A percentile compares a stretch with the other conserved stretches of the same genome.
Conservation (phyloP, 1,139 yeast species). For the Zhuliangozyma parablackwelliae region DNA sequence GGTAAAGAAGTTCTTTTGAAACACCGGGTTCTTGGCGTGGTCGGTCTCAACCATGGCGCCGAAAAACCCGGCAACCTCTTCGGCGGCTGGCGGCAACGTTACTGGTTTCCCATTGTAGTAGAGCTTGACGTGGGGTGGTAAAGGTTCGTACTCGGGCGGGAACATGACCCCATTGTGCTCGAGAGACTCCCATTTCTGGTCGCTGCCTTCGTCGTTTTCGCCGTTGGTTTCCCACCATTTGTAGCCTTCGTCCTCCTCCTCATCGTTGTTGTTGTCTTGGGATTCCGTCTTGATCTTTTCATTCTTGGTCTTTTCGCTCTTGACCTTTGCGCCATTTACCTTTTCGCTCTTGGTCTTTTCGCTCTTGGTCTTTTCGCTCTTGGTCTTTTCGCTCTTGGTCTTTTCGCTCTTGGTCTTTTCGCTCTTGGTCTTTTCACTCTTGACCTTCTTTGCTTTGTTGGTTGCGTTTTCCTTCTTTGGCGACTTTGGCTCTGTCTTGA, state of each 20-base stretch:
- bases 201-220: constrained; percentile 50
- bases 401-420: constrained; percentile 3
- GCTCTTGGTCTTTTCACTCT: constrained; percentile 1
- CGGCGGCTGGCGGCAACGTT: constrained; percentile 72
- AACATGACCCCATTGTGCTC: constrained; percentile 89
- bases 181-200: constrained; percentile 75
- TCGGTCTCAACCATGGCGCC: constrained; percentile 88
- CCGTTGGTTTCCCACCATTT: constrained; percentile 87
- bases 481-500: constrained; percentile 3
- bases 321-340: neutral
- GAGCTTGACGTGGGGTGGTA: constrained; percentile 76
- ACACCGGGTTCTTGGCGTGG: constrained; percentile 82
- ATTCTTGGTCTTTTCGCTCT: neutral
- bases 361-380: constrained; percentile 1
- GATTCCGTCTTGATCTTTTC: neutral
- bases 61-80: constrained; percentile 93
- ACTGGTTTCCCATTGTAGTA: constrained; percentile 76
- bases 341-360: constrained; percentile 3
- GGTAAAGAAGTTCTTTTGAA: constrained; percentile 78
- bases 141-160: constrained; percentile 87
- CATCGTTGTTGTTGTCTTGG: constrained; percentile 23
- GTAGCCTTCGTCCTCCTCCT: constrained; percentile 59
- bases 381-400: neutral
- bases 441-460: constrained; percentile 1
- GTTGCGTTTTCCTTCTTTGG: constrained; percentile 3